Evolutionary conservation across 2,329 filamentous ascomycete genomes (phyloP), one percentile per base, ranked within the genome.

Genomic region (Neoscytalidium dimidiatum): DNA sequence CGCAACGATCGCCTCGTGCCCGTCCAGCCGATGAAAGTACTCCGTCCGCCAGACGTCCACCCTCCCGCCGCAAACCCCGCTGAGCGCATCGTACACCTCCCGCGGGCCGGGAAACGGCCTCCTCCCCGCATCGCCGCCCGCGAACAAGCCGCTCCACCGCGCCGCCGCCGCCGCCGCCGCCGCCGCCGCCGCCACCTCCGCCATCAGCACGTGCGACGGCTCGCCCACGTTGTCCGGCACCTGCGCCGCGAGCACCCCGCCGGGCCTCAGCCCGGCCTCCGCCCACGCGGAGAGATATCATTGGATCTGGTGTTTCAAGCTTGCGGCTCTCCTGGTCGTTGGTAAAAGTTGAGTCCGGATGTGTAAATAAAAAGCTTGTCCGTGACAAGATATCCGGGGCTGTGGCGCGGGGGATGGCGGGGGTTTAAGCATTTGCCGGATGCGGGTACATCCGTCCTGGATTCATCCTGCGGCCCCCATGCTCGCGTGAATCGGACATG

Each of bases 211-310:
- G 69, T 88, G 86, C 1, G 81, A 81, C 0, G 80, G 78, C 69
- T 85, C 80, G 1, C 70, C 33, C 51, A 82, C 78, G 66, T 86
- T 88, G 69, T 86, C 79, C 0, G 82, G 82, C 1, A 84, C 78
- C 66, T 88, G 86, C 57, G 86, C 77, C 0, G 86, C 86, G 4
- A 88, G 75, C 0, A 84, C 81, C 31, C 81, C 82, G 2, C 85
- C 84, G 0, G n/a, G n/a, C n/a, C n/a, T n/a, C n/a, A n/a, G n/a
- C n/a, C 77, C 57, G 0, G 68, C 52, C 38, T 83, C 78, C 0
- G 71, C 28, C 41, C 83, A 78, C 0, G 71, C n/a, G n/a, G n/a
- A n/a, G n/a, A n/a, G n/a, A n/a, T n/a, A n/a, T n/a, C n/a, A n/a
- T n/a, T n/a, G n/a, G n/a, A n/a, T n/a, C n/a, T n/a, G n/a, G n/a